Percentiles rank a stretch among this genome's conserved stretches.
Evolutionary conservation across 768 basidiomycete species (phyloP).

Genomic region (Infundibulicybe gibba): DNA sequence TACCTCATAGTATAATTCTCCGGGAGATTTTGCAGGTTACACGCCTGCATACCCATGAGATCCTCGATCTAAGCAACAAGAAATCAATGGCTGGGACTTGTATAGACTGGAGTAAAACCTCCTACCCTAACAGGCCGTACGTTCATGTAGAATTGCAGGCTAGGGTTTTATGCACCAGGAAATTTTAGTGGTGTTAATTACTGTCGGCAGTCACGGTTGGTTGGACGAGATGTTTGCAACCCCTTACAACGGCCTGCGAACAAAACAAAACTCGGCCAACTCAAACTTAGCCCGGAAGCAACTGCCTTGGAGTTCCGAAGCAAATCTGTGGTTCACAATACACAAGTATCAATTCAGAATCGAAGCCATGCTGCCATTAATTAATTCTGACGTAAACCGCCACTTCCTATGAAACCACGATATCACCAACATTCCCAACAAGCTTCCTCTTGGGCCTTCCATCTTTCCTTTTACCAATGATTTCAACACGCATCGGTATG

Average conservation of each 20-base stretch:
- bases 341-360: too few relatives aligned
- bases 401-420: slow-evolving; percentile 30
- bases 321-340: too few relatives aligned
- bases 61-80: slow-evolving; percentile 72
- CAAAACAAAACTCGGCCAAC: too few relatives aligned
- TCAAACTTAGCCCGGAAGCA: too few relatives aligned
- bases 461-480: slow-evolving; percentile 40
- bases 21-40: slow-evolving; percentile 91
- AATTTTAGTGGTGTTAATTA: too few relatives aligned
- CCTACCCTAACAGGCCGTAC: slow-evolving; percentile 39
- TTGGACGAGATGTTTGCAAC: too few relatives aligned
- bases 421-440: slow-evolving; percentile 38
- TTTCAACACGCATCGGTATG: slow-evolving; percentile 31
- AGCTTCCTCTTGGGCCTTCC: slow-evolving; percentile 41
- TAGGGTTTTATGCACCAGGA: too few relatives aligned
- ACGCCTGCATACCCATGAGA: slow-evolving; percentile 92
- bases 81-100: neutral
- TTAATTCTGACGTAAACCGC: too few relatives aligned
- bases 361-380: too few relatives aligned
- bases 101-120: neutral
- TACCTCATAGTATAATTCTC: slow-evolving; percentile 91
- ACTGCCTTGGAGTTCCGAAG: too few relatives aligned
- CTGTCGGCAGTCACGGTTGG: too few relatives aligned
- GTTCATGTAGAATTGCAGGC: slow-evolving; percentile 43
- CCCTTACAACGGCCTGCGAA: too few relatives aligned